These are phyloP conservation scores for Cercospora brassicicola DNA, from an alignment of 2,329 filamentous ascomycete genomes.

Conservation along the genomic window DNA sequence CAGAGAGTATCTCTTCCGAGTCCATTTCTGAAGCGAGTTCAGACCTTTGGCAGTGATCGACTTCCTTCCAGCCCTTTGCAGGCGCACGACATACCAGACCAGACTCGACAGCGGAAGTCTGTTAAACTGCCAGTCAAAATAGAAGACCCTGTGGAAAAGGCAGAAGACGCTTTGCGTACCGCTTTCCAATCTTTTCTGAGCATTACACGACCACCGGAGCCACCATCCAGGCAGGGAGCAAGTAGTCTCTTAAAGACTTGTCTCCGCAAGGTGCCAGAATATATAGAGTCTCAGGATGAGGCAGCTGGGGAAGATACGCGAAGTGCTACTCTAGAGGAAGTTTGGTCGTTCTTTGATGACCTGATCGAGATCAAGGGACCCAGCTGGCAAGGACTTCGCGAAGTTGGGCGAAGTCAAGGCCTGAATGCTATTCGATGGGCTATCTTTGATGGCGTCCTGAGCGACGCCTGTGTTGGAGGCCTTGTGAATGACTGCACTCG, in stretches of 20 bases:
- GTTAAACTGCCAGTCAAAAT: conserved; percentile 14
- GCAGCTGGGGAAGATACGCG: conserved; percentile 33
- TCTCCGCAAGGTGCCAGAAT: conserved; percentile 43
- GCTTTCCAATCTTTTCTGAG: conserved; percentile 7
- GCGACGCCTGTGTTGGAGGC: conserved; percentile 7
- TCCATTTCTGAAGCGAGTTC: conserved; percentile 21
- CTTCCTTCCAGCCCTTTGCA: neutral
- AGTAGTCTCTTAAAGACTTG: conserved; percentile 43
- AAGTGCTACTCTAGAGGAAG: conserved; percentile 34
- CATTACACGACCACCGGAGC: neutral
- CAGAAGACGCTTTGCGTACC: conserved; percentile 4
- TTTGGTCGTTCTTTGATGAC: conserved; percentile 45
- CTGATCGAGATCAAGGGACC: conserved; percentile 39
- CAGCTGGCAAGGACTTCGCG: conserved; percentile 44
- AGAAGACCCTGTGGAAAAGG: conserved; percentile 3
- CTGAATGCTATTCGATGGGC: conserved; percentile 42
- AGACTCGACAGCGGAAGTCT: neutral
- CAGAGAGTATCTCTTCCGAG: conserved; percentile 18
- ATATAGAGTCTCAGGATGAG: conserved; percentile 41
- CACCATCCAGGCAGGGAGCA: conserved; percentile 35
- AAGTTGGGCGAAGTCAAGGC: conserved; percentile 46
- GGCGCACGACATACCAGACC: neutral
- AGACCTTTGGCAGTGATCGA: neutral
- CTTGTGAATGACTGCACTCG: conserved; percentile 16
- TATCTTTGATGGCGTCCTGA: conserved; percentile 39